A percentile compares a stretch with the other conserved stretches of the same genome.
These are phyloP conservation scores for Phytophthora colocasiae DNA, from an alignment of 352 stramenopile genomes.

Conservation along the genomic window DNA sequence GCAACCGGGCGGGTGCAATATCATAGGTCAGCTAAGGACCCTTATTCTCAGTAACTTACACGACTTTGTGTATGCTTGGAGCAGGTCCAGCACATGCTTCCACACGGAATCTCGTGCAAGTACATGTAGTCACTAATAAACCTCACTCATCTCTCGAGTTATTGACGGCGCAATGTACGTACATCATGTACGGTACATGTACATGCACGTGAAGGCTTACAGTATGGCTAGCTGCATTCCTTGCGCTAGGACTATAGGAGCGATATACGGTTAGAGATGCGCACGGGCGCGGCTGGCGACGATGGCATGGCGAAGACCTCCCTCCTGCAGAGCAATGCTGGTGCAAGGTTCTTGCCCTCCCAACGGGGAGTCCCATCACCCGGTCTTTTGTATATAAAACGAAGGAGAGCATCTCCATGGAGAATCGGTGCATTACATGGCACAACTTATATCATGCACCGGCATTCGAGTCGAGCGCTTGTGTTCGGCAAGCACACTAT, in stretches of 20 bases:
- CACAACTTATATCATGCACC: no score
- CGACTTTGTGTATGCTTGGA: no score
- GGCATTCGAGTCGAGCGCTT: no score
- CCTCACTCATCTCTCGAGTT: no score
- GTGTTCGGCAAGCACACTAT: no score
- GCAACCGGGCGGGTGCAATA: no score
- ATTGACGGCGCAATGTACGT: no score
- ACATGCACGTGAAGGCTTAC: background rate
- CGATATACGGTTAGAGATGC: slow-evolving; percentile 17
- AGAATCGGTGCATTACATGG: slow-evolving; percentile 13
- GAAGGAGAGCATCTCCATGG: slow-evolving; percentile 14
- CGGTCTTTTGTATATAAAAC: background rate
- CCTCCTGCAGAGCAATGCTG: slow-evolving; percentile 13
- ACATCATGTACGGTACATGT: background rate
- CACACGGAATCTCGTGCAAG: background rate
- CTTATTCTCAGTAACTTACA: no score
- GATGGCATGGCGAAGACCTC: background rate
- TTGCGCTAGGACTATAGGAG: background rate
- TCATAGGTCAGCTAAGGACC: no score
- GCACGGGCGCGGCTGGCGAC: slow-evolving; percentile 6
- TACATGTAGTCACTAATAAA: background rate
- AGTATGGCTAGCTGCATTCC: background rate
- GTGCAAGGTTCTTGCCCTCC: slow-evolving; percentile 5
- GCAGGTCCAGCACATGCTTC: background rate
- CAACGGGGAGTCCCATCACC: slow-evolving; percentile 4